phyloP scores from a whole-genome alignment of 2,329 filamentous ascomycete species.

The Incumbomyces delicatus region DNA sequence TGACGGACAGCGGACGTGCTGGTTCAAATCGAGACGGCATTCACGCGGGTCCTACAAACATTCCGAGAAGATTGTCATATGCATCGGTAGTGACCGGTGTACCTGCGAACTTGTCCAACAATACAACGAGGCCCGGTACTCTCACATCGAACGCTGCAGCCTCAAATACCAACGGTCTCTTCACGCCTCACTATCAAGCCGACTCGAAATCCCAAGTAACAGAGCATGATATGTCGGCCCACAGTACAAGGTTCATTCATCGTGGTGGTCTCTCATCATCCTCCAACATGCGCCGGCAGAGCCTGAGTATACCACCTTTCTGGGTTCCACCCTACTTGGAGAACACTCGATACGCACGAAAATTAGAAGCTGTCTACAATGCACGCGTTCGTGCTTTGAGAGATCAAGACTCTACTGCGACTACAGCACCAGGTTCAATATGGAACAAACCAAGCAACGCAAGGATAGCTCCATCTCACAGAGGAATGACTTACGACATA shows the following conservation, averaged over 20 bases:
- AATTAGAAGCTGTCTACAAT: conserved; percentile 60
- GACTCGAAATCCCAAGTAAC: conserved; percentile 26
- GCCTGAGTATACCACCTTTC: conserved; percentile 38
- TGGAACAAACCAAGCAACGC: conserved; percentile 34
- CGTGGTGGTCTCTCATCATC: neutral
- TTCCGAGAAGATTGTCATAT: conserved; percentile 45
- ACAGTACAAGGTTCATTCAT: conserved; percentile 36
- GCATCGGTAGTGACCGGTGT: conserved; percentile 51
- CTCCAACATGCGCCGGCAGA: neutral
- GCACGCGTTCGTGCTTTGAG: conserved; percentile 34
- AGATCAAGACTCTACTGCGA: neutral
- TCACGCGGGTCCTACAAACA: conserved; percentile 1
- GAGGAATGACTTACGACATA: conserved; percentile 73
- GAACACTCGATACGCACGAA: conserved; percentile 66
- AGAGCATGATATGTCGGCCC: conserved; percentile 42
- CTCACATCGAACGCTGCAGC: conserved; percentile 22
- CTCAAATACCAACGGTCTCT: conserved; percentile 25
- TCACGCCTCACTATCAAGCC: conserved; percentile 27
- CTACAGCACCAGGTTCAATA: neutral
- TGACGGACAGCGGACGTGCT: conserved; percentile 1
- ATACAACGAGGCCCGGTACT: conserved; percentile 31
- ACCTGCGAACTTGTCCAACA: conserved; percentile 30
- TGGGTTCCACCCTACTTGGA: conserved; percentile 78
- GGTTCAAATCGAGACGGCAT: neutral
- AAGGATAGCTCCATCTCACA: conserved; percentile 53